Percentiles rank a stretch among this genome's conserved stretches.
phyloP scores from a whole-genome alignment of 306 rosid species.

The Gillenia trifoliata region DNA sequence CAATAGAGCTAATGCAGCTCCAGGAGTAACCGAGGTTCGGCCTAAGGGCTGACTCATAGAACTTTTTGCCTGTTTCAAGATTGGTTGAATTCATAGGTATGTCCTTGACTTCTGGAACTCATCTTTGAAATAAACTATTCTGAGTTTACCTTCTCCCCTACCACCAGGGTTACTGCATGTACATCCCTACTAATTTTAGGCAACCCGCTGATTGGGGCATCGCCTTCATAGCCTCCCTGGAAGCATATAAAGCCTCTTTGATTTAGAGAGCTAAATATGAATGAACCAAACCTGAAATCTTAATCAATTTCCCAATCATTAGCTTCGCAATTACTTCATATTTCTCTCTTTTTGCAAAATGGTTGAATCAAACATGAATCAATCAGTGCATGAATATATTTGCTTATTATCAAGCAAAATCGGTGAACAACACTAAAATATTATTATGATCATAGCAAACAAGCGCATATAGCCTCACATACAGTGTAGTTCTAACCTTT shows the following conservation, averaged over 20 bases:
- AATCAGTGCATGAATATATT: too few relatives aligned
- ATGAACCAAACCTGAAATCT: slow-evolving; percentile 81
- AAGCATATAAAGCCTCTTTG: slow-evolving; percentile 91
- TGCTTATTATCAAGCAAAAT: too few relatives aligned
- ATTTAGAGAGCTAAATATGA: slow-evolving; percentile 78
- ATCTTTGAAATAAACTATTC: slow-evolving; percentile 7
- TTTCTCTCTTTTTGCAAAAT: slow-evolving; percentile 13
- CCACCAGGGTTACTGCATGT: slow-evolving; percentile 93
- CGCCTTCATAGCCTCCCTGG: slow-evolving; percentile 99
- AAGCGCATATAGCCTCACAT: too few relatives aligned
- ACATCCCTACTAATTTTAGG: slow-evolving; percentile 92
- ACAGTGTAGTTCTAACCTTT: too few relatives aligned
- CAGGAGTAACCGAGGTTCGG: slow-evolving; percentile 98
- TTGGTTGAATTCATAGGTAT: slow-evolving; percentile 19
- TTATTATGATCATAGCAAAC: too few relatives aligned
- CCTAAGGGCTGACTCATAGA: slow-evolving; percentile 96
- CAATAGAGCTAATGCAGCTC: slow-evolving; percentile 90
- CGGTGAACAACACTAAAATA: too few relatives aligned
- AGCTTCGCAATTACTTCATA: slow-evolving; percentile 12
- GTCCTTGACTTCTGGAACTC: slow-evolving; percentile 18
- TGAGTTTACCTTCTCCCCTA: slow-evolving; percentile 79
- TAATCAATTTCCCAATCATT: slow-evolving; percentile 18
- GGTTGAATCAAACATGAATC: slow-evolving; percentile 13
- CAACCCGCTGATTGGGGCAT: slow-evolving; percentile 99
- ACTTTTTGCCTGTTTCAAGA: slow-evolving; percentile 73